Evolutionary conservation across 1,139 yeast species (phyloP).

Genomic region (Yamadazyma jaroonii): DNA sequence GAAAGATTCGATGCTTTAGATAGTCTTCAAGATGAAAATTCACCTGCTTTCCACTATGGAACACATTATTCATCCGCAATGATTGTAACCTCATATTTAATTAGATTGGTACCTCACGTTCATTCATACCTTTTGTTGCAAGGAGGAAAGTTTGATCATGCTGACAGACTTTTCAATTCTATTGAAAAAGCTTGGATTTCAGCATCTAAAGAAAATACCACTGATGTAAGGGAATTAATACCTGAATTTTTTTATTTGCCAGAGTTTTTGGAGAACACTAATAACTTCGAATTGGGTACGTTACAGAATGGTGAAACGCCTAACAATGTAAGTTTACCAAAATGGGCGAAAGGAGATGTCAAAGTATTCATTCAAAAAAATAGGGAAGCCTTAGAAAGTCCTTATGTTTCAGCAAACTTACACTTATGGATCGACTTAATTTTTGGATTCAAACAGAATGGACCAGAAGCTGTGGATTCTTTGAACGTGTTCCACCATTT

Average conservation of each 20-base stretch:
- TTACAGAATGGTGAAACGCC: slow-evolving; percentile 61
- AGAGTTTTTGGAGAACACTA: slow-evolving; percentile 65
- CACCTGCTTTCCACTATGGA: slow-evolving; percentile 85
- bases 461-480: slow-evolving; percentile 59
- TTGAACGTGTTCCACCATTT: slow-evolving; percentile 77
- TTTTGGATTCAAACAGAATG: slow-evolving; percentile 77
- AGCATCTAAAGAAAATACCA: slow-evolving; percentile 72
- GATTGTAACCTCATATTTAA: slow-evolving; percentile 80
- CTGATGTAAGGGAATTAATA: slow-evolving; percentile 81
- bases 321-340: slow-evolving; percentile 66
- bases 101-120: slow-evolving; percentile 74
- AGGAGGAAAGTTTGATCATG: slow-evolving; percentile 86
- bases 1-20: slow-evolving; percentile 69
- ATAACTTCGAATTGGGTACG: slow-evolving; percentile 64
- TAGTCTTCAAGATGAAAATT: slow-evolving; percentile 49
- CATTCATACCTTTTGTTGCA: slow-evolving; percentile 74
- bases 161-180: slow-evolving; percentile 75
- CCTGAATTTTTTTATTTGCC: slow-evolving; percentile 85
- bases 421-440: slow-evolving; percentile 82
- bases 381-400: slow-evolving; percentile 78
- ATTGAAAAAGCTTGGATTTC: slow-evolving; percentile 74
- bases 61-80: slow-evolving; percentile 91
- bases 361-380: slow-evolving; percentile 67
- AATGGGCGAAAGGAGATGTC: slow-evolving; percentile 81
- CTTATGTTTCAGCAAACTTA: slow-evolving; percentile 69